Conservation (phyloP, 2,329 filamentous ascomycete genomes). For the Emydomyces testavorans region DNA sequence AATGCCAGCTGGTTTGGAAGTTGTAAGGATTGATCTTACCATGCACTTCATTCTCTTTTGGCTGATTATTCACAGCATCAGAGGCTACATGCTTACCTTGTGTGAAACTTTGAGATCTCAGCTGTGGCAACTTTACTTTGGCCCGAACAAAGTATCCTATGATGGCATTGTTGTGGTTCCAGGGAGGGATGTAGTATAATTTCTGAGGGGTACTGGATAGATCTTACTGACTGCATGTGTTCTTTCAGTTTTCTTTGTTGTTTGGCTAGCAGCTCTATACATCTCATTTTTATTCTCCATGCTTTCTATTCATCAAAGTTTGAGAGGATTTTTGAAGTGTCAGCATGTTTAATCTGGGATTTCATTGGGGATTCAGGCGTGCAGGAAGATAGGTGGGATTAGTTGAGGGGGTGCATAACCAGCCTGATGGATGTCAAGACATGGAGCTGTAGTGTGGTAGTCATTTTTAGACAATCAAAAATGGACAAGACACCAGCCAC, state of each 20-base stretch:
- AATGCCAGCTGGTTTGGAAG: slow-evolving; percentile 1
- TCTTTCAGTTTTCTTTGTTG: background rate
- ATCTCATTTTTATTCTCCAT: no score
- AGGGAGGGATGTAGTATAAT: background rate
- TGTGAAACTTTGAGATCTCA: background rate
- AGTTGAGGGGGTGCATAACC: no score
- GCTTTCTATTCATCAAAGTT: no score
- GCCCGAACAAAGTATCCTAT: slow-evolving; percentile 1
- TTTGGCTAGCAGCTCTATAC: background rate
- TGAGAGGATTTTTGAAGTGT: no score
- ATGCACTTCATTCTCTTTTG: slow-evolving; percentile 3
- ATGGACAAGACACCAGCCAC: no score
- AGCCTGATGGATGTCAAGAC: no score
- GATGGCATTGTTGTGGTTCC: slow-evolving; percentile 2
- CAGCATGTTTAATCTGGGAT: no score
- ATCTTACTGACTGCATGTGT: background rate
- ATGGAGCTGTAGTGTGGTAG: no score
- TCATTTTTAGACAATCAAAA: no score
- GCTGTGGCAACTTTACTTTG: slow-evolving; percentile 1
- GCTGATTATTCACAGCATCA: slow-evolving; percentile 2
- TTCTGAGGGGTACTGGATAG: background rate
- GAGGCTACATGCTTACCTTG: background rate
- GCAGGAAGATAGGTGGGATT: no score
- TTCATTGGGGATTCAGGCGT: no score
- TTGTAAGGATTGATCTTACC: slow-evolving; percentile 1